Percentiles rank a stretch among this genome's conserved stretches.
Conservation (phyloP, 371 early-diverging fungal species). For the Chytridiales sp. region DNA sequence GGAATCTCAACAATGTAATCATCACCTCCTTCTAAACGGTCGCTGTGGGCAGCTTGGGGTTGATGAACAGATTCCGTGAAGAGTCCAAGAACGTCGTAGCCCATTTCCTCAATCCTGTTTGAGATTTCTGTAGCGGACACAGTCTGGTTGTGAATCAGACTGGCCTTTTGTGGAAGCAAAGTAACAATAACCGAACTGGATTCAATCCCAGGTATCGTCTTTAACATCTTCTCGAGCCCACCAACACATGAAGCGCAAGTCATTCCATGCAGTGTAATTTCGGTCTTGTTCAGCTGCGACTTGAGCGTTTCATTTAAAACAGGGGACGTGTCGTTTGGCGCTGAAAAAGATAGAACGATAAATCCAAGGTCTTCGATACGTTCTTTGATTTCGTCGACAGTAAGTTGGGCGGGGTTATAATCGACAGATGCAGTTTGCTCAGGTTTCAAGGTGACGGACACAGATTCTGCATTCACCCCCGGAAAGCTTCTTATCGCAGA, state of each 20-base stretch:
- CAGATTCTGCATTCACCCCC: background rate
- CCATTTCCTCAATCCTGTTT: conserved; percentile 56
- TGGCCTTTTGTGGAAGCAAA: conserved; percentile 35
- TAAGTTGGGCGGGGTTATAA: background rate
- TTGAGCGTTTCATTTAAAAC: background rate
- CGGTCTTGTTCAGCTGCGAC: conserved; percentile 5
- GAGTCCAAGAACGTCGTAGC: conserved; percentile 51
- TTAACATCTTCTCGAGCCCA: conserved; percentile 15
- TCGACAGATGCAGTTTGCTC: background rate
- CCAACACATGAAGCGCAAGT: conserved; percentile 77
- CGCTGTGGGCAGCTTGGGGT: background rate
- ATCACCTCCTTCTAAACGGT: background rate
- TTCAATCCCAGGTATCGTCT: conserved; percentile 5
- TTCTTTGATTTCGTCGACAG: no score
- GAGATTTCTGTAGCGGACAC: conserved; percentile 40
- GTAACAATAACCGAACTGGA: conserved; percentile 8
- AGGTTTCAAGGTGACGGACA: background rate
- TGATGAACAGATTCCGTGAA: background rate
- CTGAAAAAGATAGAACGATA: background rate
- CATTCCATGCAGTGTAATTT: conserved; percentile 82
- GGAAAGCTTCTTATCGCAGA: no score
- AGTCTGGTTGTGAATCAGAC: conserved; percentile 25
- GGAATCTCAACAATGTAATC: background rate
- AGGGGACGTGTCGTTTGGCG: conserved; percentile 1
- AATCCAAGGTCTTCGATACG: background rate